phyloP scores from a whole-genome alignment of 306 rosid species.

The barrel medic (Medicago truncatula) region MtrunA17r5.0-ANR NC_053049.1:43219501-43220000 shows the following conservation, averaged over 20 bases:
- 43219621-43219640: not conserved
- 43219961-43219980: not conserved
- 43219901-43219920: not conserved
- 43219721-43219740: not conserved
- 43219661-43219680: not conserved
- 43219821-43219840: not conserved
- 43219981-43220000: not conserved
- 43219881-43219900: not conserved
- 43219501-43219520: slow-evolving; percentile 27
- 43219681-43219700: not conserved
- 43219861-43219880: not conserved
- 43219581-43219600: not conserved
- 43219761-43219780: not conserved
- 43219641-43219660: not conserved
- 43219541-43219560: slow-evolving; percentile 1
- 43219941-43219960: not conserved
- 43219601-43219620: not conserved
- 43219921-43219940: not conserved
- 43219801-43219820: not conserved
- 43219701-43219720: not conserved
- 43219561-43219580: not conserved
- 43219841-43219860: not conserved
- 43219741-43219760: not conserved
- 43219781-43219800: not conserved
- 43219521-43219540: slow-evolving; percentile 17